Percentiles rank a stretch among this genome's conserved stretches.
Conservation (phyloP, 768 basidiomycete species). For the Leccinum rimulosum region DNA sequence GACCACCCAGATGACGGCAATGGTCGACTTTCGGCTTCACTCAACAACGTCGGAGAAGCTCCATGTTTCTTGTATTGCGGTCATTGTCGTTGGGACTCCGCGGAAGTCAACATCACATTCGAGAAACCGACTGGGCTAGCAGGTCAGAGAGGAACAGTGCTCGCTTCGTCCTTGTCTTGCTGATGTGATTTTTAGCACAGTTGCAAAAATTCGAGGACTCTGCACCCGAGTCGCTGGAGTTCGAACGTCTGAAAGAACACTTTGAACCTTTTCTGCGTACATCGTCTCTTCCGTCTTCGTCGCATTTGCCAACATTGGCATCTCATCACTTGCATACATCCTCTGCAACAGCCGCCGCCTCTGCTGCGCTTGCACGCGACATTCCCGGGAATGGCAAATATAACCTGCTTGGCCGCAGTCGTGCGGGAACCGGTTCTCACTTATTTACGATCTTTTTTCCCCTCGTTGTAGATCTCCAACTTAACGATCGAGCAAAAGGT, state of each 20-base stretch:
- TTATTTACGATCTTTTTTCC: too few species aligned
- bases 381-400: conserved; percentile 80
- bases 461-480: conserved; percentile 36
- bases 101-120: conserved; percentile 86
- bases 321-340: conserved; percentile 76
- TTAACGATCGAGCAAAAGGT: conserved; percentile 65
- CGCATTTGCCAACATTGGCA: conserved; percentile 46
- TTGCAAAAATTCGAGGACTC: conserved; percentile 88
- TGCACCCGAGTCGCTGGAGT: conserved; percentile 80
- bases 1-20: conserved; percentile 68
- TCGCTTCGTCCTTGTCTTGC: not conserved
- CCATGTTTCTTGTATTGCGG: conserved; percentile 92
- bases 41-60: conserved; percentile 70
- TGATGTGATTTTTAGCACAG: conserved; percentile 56
- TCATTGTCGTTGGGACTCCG: conserved; percentile 93
- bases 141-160: conserved; percentile 48
- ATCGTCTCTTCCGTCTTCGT: conserved; percentile 70
- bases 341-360: conserved; percentile 86
- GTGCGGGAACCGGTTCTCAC: conserved; percentile 27
- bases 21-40: conserved; percentile 48
- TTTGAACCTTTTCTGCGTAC: conserved; percentile 93
- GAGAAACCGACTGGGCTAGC: conserved; percentile 97
- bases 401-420: conserved; percentile 53
- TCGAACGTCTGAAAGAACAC: conserved; percentile 93
- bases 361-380: conserved; percentile 85